Base-by-base conservation (phyloP, 768 basidiomycete species). In the Dendrothele bispora region DNA sequence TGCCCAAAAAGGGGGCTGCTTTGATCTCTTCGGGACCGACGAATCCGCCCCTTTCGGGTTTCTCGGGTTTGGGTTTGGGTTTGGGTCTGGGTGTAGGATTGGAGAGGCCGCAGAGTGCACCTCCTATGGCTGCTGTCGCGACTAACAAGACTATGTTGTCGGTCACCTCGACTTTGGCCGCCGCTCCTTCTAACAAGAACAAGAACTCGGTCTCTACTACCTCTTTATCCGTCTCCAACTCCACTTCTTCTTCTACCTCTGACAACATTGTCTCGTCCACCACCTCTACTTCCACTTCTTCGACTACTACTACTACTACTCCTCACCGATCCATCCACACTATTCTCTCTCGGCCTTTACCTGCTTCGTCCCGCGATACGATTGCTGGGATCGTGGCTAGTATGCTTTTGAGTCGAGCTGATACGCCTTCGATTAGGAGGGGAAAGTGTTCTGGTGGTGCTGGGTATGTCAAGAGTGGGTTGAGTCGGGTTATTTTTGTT, bases 211-310 rank as follows among this genome's bases (percentile, higher is more conserved):
- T 26, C 30, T 37, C 36, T 24, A 29, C 30, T 47, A 47, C 46
- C 49, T 28, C 71, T 62, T 12, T 30, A 8, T 46, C 38, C 26
- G 26, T 18, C 22, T 15, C 18, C 4, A n/a, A 18, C 7, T 24
- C 39, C n/a, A n/a, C n/a, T n/a, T n/a, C n/a, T 18, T 39, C 46
- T 25, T 38, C 46, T 30, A 43, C 44, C 38, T 18, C n/a, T 32
- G 24, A 18, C 14, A 32, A 32, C n/a, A 10, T 32, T 10, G n/a
- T 10, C 30, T n/a, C n/a, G 10, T 10, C 30, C 30, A 32, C 30
- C 30, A 32, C 10, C 30, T n/a, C 30, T 32, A n/a, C 30, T 10
- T 15, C 26, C 11, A 7, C 37, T 39, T 5, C 18, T 22, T 27
- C 26, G 3, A 7, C 25, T 28, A 4, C 38, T 22, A 10, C 37